These are phyloP conservation scores for Colletotrichum godetiae DNA, from an alignment of 2,329 filamentous ascomycete species.

Conservation along the genomic window DNA sequence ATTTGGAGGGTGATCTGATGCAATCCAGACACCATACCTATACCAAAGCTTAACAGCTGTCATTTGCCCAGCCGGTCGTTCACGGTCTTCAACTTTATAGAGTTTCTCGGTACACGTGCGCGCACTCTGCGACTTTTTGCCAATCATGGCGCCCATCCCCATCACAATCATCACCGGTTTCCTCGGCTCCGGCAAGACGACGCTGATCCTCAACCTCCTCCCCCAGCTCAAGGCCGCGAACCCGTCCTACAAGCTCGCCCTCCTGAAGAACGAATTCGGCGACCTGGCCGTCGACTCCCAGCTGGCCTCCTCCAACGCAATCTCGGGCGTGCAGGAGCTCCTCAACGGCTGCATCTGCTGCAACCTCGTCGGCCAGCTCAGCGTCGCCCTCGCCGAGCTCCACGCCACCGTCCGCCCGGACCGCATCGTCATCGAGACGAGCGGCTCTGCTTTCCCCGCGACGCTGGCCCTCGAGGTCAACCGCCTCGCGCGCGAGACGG, in stretches of 20 bases:
- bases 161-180: constrained; percentile 98
- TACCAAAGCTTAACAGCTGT: constrained; percentile 12
- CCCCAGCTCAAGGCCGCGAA: constrained; percentile 84
- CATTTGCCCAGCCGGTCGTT: neutral
- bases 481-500: constrained; percentile 76
- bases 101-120: neutral
- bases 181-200: constrained; percentile 95
- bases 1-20: constrained; percentile 21
- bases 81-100: neutral
- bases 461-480: constrained; percentile 94
- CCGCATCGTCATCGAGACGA: constrained; percentile 94
- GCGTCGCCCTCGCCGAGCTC: constrained; percentile 82
- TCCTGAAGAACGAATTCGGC: constrained; percentile 98
- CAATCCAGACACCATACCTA: constrained; percentile 20
- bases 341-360: constrained; percentile 99
- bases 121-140: neutral
- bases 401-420: constrained; percentile 71
- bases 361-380: constrained; percentile 93
- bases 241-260: constrained; percentile 84
- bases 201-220: constrained; percentile 91
- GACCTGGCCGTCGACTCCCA: constrained; percentile 94
- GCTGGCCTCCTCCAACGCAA: constrained; percentile 83
- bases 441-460: constrained; percentile 86
- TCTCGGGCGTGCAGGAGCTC: constrained; percentile 91
- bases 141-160: constrained; percentile 76